Base-by-base conservation (phyloP, 345 rosid species). In the Microthlaspi erraticum region DNA sequence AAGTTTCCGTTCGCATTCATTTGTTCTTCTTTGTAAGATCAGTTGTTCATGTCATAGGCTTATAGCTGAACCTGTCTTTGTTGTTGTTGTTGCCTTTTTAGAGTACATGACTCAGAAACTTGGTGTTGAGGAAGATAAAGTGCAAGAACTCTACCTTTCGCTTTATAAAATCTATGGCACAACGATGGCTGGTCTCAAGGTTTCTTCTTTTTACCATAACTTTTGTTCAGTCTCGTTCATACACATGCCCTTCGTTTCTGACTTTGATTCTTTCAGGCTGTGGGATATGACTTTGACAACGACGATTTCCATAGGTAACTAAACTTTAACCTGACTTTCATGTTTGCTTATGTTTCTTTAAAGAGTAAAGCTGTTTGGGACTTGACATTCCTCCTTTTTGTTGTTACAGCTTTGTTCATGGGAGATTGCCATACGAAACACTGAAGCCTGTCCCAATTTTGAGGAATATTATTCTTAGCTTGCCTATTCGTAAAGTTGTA, bases 111-210 rank as follows among this genome's bases (percentile, higher is more conserved):
- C 78, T 19, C 75, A 86, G 70, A 80, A 72, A 60, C 88, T 93
- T 71, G 88, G 91, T 32, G 68, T 91, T 2, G 88, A 87, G 68
- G 77, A 75, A 75, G 81, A 75, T 66, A 82, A 67, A 72, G 86
- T 93, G 44, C 82, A 83, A 37, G 91, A 86, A 65, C 60, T 91
- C 43, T 89, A 95, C 48, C 64, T 71, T 59, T 80, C 89, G 0
- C 80, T 91, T 70, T 93, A 93, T 68, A 87, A 86, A 80, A 65
- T 84, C 70, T 94, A 88, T 78, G 99, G 99, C 17, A 94, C 99
- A 16, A 89, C 98, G 63, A 81, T 91, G 99, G 97, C 99, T 76
- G 99, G 99, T 70, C 91, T 94, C 62, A 82, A 78, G 92, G 98
- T 91, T 81, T 68, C 53, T 44, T 32, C 13, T 45, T 16, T n/a